phyloP scores from a whole-genome alignment of 2,329 filamentous ascomycete genomes.

The Scedosporium boydii region DNA sequence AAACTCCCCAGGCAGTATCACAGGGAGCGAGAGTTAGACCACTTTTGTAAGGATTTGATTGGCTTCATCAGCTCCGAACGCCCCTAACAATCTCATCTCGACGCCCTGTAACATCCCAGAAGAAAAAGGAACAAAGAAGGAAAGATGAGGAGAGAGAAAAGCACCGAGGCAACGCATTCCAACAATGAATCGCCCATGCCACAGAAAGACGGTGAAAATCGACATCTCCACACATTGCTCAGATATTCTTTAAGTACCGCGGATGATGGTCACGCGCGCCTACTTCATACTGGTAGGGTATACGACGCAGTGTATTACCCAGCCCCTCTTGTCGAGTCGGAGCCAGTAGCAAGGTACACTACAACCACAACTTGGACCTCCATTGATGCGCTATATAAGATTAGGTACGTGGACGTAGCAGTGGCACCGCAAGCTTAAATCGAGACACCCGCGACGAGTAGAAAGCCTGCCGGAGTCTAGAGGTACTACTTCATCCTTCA shows the following conservation, averaged over 20 bases:
- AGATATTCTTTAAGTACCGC: background rate
- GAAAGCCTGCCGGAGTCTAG: background rate
- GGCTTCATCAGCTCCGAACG: background rate
- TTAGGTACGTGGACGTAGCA: background rate
- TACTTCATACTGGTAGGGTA: background rate
- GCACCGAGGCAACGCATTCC: background rate
- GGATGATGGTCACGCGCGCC: background rate
- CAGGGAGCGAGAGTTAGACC: too few relatives aligned
- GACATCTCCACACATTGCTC: background rate
- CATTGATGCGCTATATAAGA: background rate
- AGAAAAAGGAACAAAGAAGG: background rate
- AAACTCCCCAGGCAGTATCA: background rate
- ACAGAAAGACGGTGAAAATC: background rate
- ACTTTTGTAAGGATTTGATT: background rate
- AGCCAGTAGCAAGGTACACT: too few relatives aligned
- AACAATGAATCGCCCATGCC: background rate
- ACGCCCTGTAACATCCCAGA: background rate
- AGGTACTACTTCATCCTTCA: background rate
- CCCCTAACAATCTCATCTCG: background rate
- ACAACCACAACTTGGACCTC: too few relatives aligned
- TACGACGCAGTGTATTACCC: background rate
- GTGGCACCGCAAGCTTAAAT: background rate
- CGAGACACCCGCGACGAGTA: background rate
- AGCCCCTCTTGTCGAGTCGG: background rate
- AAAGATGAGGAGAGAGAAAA: background rate